Evolutionary conservation across 371 early-diverging fungal genomes (phyloP), one percentile per base, ranked within the genome.

Genomic region (Mortierella sp.): DNA sequence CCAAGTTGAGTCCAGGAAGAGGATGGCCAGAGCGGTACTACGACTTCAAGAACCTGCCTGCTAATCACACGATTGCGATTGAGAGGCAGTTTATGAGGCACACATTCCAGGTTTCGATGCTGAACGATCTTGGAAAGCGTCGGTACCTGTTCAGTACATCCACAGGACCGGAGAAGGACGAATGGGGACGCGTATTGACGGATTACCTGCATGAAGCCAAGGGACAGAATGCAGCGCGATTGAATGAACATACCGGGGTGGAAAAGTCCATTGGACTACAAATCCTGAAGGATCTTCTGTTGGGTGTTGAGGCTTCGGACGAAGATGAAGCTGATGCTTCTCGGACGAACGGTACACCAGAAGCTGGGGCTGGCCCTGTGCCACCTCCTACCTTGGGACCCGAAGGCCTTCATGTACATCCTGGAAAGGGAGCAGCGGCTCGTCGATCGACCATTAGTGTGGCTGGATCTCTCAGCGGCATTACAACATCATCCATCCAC

Each of bases 21-120:
- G 90, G 90, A 8, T 54, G 64, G 0, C 80, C 83, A 25, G 86
- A 88, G 19, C 83, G 83, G 31, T 80, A 79, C 44, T 86, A 87
- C 54, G 84, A 86, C 29, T 80, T 87, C 21, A 84, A 85, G 12
- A 76, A 80, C 3, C 54, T 88, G 41, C 85, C 88, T 0, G 73
- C 81, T 9, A 88, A 88, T 19, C 86, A 88, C 50, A 83, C 81
- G 28, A 82, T 91, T 21, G 84, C 88, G 0, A 83, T 90, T 9
- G 91, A 90, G 60, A 82, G 89, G 6, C 84, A 88, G 17, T 91
- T 90, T 61, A 85, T 91, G 88, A 78, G 86, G 21, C 86, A 88
- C 49, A 88, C 87, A 0, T 89, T 91, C 67, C 89, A 90, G 60
- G 76, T 90, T 47, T 84, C 84, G 0, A 81, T 88, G 4, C 43